phyloP scores from a whole-genome alignment of 768 basidiomycete species.

The Lactarius pseudohatsudake region DNA sequence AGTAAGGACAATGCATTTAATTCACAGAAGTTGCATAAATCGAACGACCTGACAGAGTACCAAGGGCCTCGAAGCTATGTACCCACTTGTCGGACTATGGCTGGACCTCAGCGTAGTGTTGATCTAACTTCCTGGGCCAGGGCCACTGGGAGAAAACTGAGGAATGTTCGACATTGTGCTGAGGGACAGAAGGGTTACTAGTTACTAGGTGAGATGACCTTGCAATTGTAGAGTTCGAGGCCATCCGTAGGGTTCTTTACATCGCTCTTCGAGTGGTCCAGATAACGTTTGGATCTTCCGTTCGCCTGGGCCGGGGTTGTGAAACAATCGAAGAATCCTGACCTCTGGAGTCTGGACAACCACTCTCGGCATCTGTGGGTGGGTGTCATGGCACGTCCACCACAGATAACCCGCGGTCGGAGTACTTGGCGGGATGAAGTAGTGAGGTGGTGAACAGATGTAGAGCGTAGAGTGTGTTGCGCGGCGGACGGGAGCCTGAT shows the following conservation, averaged over 20 bases:
- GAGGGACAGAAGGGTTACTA: not conserved
- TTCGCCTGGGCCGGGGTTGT: not conserved
- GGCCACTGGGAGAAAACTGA: constrained; percentile 22
- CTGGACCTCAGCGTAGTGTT: constrained; percentile 26
- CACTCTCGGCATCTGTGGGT: not conserved
- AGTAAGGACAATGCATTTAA: no score
- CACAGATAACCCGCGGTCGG: not conserved
- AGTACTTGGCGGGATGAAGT: not conserved
- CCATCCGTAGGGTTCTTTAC: not conserved
- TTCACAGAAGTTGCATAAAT: constrained; percentile 28
- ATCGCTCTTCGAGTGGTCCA: not conserved
- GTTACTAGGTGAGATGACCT: not conserved
- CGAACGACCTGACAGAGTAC: constrained; percentile 23
- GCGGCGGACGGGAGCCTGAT: no score
- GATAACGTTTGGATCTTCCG: no score
- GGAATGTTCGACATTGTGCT: constrained; percentile 6
- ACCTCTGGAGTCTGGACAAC: not conserved
- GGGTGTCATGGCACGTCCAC: not conserved
- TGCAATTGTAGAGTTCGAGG: not conserved
- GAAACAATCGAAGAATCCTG: not conserved
- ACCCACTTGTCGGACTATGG: constrained; percentile 26
- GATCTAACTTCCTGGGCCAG: constrained; percentile 26
- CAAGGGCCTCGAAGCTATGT: constrained; percentile 25
- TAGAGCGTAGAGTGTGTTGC: not conserved
- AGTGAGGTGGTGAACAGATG: not conserved